Conservation (phyloP, 495 filamentous ascomycete species). For the Talaromyces stipitatus region DNA sequence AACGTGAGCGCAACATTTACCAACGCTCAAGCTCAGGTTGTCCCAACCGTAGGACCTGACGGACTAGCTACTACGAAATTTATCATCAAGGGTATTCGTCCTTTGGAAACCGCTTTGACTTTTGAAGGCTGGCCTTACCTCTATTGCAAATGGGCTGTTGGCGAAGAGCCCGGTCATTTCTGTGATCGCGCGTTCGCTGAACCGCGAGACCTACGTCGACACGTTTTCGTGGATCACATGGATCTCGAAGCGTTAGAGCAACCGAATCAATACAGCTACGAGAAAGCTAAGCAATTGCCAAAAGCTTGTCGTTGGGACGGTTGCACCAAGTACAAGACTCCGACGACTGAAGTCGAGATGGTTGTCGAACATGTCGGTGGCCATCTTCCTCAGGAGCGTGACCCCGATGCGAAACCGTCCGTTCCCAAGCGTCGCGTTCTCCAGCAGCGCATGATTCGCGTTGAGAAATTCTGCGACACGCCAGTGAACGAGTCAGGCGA, state of each 20-base stretch:
- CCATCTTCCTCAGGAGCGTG: constrained; percentile 46
- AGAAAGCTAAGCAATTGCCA: constrained; percentile 30
- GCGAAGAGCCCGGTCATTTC: constrained; percentile 30
- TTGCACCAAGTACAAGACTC: constrained; percentile 31
- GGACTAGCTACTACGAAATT: constrained; percentile 56
- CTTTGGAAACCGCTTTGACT: constrained; percentile 66
- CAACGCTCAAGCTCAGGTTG: constrained; percentile 75
- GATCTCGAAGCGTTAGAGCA: constrained; percentile 44
- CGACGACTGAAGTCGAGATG: constrained; percentile 35
- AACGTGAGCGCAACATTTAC: constrained; percentile 79
- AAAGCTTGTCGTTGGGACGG: constrained; percentile 33
- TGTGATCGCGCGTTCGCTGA: constrained; percentile 58
- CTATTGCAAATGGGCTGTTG: constrained; percentile 49
- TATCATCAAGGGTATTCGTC: constrained; percentile 87
- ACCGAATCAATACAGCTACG: constrained; percentile 38
- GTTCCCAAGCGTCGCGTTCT: constrained; percentile 31
- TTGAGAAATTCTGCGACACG: constrained; percentile 52
- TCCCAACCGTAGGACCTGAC: constrained; percentile 23
- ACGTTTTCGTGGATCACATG: constrained; percentile 66
- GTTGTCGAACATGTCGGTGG: constrained; percentile 34
- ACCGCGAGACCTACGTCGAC: constrained; percentile 58
- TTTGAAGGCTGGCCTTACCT: constrained; percentile 51
- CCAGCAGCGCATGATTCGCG: constrained; percentile 37
- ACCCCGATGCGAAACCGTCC: constrained; percentile 35
- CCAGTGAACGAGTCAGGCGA: constrained; percentile 73